Base-by-base conservation (phyloP, 352 stramenopile genomes). In the Phytophthora syringae region DNA sequence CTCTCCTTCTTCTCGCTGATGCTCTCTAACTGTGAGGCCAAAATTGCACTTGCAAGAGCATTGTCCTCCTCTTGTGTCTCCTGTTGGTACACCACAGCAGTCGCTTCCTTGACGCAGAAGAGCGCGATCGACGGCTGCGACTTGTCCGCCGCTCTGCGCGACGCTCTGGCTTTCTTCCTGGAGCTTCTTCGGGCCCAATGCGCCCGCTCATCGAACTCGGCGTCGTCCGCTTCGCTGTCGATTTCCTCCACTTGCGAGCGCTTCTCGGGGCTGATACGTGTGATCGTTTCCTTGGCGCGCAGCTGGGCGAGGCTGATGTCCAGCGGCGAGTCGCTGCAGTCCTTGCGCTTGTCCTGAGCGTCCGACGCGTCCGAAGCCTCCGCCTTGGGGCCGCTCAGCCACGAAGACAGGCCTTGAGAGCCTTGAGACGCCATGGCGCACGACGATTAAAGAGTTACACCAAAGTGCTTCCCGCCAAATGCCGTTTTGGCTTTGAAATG, bases 191-290 rank as follows among this genome's bases (percentile, higher is more conserved):
- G 63, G 2, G 73, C 66, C 84, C 82, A 93, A 21, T 91, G 82
- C 37, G 81, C 80, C 15, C 74, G 62, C 40, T 92, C 81, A 22
- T 92, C 84, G 44, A 93, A 91, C 64, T 93, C 84, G 25, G 50
- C 67, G 63, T 93, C 84, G 58, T 93, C 84, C 32, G 76, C 77
- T 44, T 93, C 84, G 45, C 65, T 87, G 61, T 93, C 84, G 54
- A 93, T 91, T 42, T 84, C 74, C 65, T 93, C 82, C 24, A 88
- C 64, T 32, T 79, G 52, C 65, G 69, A 63, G 53, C 72, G 72
- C 60, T 86, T 85, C 44, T 88, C 79, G 16, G 76, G 74, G 27
- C 74, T 88, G 44, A 88, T 85, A 55, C 68, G 63, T 40, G 56
- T 79, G 49, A 88, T 75, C 20, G 73, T 79, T 32, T 84, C 78